A percentile compares a stretch with the other conserved stretches of the same genome.
Conservation (phyloP, 2,329 filamentous ascomycete genomes). For the Ophiostoma himal-ulmi region DNA sequence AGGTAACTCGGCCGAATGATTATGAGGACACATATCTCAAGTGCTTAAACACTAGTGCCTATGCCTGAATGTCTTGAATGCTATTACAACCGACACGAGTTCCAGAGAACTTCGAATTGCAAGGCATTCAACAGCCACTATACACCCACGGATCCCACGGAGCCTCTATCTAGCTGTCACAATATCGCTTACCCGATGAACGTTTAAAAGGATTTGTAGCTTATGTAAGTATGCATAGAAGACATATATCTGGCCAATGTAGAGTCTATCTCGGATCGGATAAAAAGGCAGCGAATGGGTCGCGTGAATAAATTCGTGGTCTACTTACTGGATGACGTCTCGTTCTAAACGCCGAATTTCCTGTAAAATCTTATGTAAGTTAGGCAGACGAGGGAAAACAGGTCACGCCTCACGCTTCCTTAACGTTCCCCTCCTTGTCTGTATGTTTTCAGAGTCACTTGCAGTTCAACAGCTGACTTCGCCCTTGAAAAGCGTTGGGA, state of each 20-base stretch:
- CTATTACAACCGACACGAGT: not conserved
- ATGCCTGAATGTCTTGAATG: not conserved
- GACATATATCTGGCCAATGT: too few relatives aligned
- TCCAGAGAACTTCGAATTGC: not conserved
- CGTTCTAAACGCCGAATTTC: not conserved
- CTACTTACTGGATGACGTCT: not conserved
- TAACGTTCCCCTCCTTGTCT: not conserved
- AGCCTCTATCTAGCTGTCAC: not conserved
- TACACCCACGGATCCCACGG: not conserved
- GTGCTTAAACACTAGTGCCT: not conserved
- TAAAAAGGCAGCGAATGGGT: conserved; percentile 1
- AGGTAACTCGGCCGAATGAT: not conserved
- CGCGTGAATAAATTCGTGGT: not conserved
- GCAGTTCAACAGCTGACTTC: conserved; percentile 14
- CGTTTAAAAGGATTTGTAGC: not conserved
- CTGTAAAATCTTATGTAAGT: not conserved
- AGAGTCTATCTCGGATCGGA: not conserved
- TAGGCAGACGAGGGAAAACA: not conserved
- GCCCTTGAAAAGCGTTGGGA: conserved; percentile 21
- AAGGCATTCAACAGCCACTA: not conserved
- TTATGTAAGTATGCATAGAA: not conserved
- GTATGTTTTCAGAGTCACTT: conserved; percentile 3
- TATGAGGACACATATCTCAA: not conserved
- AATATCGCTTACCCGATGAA: not conserved
- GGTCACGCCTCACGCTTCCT: not conserved